Conservation (phyloP, 331 rosid species). For the Pyrus hybrid region DNA sequence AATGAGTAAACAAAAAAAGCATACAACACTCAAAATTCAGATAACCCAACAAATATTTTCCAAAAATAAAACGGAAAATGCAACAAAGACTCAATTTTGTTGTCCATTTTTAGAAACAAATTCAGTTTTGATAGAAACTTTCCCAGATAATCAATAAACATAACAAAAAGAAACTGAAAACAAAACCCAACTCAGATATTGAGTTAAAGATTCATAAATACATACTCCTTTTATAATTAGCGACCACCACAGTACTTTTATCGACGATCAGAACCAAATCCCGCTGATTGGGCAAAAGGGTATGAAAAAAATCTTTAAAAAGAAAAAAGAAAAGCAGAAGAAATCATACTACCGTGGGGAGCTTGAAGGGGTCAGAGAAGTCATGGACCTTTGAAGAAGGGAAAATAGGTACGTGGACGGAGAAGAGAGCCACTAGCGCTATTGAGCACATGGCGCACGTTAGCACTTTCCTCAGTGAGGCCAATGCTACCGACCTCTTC, state of each 20-base stretch:
- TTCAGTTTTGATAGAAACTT: background rate
- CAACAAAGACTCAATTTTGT: background rate
- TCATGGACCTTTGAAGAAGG: slow-evolving; percentile 43
- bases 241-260: background rate
- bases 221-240: background rate
- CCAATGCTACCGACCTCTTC: slow-evolving; percentile 39
- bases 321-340: background rate
- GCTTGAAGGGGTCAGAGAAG: slow-evolving; percentile 52
- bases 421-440: slow-evolving; percentile 46
- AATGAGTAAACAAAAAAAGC: slow-evolving; percentile 13
- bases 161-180: background rate
- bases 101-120: background rate
- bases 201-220: background rate
- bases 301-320: background rate
- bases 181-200: background rate
- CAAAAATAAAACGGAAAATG: background rate
- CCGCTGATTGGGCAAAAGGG: background rate
- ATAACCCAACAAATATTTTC: background rate
- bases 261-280: background rate
- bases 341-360: slow-evolving; percentile 47
- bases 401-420: slow-evolving; percentile 49
- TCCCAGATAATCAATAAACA: background rate
- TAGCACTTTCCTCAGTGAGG: slow-evolving; percentile 47
- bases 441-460: slow-evolving; percentile 52
- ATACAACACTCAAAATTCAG: background rate